These are phyloP conservation scores for Incumbomyces delicatus DNA, from an alignment of 2,329 filamentous ascomycete species.

Conservation along the genomic window DNA sequence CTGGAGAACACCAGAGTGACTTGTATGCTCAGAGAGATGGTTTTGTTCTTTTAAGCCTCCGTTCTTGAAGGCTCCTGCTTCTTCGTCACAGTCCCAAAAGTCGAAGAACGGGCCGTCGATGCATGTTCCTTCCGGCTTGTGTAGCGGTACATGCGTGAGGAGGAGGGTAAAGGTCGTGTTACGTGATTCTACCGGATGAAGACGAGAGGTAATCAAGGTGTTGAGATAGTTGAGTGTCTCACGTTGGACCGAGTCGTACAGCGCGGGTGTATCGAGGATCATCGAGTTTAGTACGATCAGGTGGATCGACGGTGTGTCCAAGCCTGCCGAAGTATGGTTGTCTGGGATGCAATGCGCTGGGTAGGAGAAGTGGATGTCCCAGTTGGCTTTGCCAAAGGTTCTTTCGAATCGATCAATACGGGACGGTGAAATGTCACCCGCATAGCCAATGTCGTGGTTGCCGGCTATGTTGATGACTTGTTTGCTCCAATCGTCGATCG, in stretches of 20 bases:
- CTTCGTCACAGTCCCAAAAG: conserved; percentile 58
- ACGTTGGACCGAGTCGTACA: conserved; percentile 56
- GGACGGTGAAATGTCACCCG: conserved; percentile 72
- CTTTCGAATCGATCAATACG: conserved; percentile 73
- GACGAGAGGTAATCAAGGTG: conserved; percentile 47
- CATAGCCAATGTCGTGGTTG: conserved; percentile 95
- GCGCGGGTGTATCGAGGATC: conserved; percentile 79
- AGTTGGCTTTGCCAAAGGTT: conserved; percentile 79
- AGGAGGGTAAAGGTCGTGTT: conserved; percentile 66
- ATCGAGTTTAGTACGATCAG: conserved; percentile 84
- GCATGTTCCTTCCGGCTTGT: conserved; percentile 74
- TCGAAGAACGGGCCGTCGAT: conserved; percentile 75
- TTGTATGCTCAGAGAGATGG: conserved; percentile 65
- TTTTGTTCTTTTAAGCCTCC: conserved; percentile 72
- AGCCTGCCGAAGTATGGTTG: conserved; percentile 9
- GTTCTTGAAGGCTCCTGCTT: conserved; percentile 27
- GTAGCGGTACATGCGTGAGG: conserved; percentile 82
- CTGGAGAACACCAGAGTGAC: conserved; percentile 62
- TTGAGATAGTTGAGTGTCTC: conserved; percentile 66
- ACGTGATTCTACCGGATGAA: conserved; percentile 44
- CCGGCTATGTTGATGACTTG: conserved; percentile 82
- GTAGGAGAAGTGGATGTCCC: conserved; percentile 68
- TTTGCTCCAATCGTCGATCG: conserved; percentile 52
- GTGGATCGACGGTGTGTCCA: conserved; percentile 52
- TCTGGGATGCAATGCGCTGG: conserved; percentile 26